phyloP scores from a whole-genome alignment of 106 monocot species.

The Vanilla planifolia region DNA sequence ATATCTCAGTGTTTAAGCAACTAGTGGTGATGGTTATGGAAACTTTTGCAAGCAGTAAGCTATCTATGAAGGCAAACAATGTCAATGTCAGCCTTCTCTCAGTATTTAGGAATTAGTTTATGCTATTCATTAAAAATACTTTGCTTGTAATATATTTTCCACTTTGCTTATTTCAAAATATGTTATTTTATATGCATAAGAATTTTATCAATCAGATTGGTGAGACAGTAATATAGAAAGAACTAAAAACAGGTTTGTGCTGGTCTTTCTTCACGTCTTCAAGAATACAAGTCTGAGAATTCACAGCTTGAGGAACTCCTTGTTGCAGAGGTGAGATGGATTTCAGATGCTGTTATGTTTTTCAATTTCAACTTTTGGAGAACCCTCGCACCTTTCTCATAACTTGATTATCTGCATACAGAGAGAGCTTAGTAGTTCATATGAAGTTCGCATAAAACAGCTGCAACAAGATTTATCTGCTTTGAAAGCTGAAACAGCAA shows the following conservation, averaged over 20 bases:
- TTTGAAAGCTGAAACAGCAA: constrained; percentile 48
- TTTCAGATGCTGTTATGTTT: constrained; percentile 9
- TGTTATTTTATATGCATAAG: not conserved
- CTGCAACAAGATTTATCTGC: constrained; percentile 74
- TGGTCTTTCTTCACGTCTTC: constrained; percentile 95
- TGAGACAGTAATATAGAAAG: not conserved
- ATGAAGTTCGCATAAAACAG: constrained; percentile 84
- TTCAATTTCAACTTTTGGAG: not conserved
- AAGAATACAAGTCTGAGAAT: constrained; percentile 96
- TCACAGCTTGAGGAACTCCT: constrained; percentile 94
- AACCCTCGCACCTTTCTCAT: not conserved
- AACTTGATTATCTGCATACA: constrained; percentile 21
- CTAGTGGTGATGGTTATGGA: too few species aligned
- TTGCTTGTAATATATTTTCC: not conserved
- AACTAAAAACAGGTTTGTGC: constrained; percentile 73
- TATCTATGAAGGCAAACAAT: not conserved
- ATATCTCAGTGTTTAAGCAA: too few species aligned
- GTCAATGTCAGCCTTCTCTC: not conserved
- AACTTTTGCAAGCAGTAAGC: not conserved
- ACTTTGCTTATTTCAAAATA: not conserved
- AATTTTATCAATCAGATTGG: not conserved
- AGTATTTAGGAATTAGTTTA: not conserved
- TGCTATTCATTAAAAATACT: not conserved
- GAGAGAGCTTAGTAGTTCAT: constrained; percentile 73
- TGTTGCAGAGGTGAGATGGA: constrained; percentile 67